phyloP scores from a whole-genome alignment of 495 filamentous ascomycete species.

The Aspergillus affinis region DNA sequence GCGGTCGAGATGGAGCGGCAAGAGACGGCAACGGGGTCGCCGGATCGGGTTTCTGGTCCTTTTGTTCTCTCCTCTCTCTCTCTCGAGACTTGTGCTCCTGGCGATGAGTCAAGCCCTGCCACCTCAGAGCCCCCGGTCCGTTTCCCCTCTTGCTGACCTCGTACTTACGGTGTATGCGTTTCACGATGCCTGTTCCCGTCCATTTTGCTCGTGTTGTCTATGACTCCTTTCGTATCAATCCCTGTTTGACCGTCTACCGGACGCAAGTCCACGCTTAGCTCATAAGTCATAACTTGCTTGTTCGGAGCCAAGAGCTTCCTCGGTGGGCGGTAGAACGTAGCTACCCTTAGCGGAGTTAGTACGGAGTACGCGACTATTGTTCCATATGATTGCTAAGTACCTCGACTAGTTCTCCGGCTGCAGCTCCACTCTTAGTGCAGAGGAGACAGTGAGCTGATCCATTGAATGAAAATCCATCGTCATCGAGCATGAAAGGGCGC shows the following conservation, averaged over 20 bases:
- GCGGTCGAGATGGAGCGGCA: conserved; percentile 9
- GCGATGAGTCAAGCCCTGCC: background rate
- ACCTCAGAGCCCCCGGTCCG: too few relatives aligned
- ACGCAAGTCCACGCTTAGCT: too few relatives aligned
- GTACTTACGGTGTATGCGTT: background rate
- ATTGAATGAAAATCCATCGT: conserved; percentile 3
- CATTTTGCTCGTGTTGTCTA: background rate
- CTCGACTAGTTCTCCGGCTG: background rate
- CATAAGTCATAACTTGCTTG: background rate
- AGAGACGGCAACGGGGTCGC: conserved; percentile 14
- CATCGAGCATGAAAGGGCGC: background rate
- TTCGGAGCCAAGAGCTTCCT: background rate
- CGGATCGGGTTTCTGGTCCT: conserved; percentile 3
- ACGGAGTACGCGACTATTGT: background rate
- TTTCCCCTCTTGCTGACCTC: too few relatives aligned
- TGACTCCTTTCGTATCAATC: too few relatives aligned
- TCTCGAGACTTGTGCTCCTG: background rate
- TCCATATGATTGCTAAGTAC: background rate
- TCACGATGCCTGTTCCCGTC: background rate
- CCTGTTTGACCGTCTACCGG: too few relatives aligned
- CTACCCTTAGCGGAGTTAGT: background rate
- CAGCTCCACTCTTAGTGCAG: background rate
- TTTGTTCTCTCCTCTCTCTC: background rate
- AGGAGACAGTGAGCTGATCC: conserved; percentile 10
- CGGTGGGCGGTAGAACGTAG: background rate